Base-by-base conservation (phyloP, 116 monocot species). In the Papilionanthe hybrid region DNA sequence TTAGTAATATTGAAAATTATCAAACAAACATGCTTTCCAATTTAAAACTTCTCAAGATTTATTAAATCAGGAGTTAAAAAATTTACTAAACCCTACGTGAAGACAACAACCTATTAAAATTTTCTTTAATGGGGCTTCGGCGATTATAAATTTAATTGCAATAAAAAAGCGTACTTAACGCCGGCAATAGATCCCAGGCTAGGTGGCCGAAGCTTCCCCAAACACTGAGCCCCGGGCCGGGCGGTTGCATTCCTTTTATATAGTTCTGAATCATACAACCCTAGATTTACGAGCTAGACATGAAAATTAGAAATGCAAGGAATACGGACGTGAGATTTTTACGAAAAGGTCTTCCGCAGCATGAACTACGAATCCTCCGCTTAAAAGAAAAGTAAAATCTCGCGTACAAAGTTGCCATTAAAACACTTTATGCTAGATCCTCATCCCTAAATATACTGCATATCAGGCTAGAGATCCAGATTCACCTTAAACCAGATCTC, bases 401-500 rank as follows among this genome's bases (percentile, higher is more conserved):
- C 71, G 41, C 1, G 17, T 18, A 17, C 18, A 15, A 11, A 71
- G 5, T 41, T 37, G 12, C 15, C 7, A 71, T 19, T 37, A 6
- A 73, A 8, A 73, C 44, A 73, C 5, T 13, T 44, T 73, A 42
- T 20, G 5, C 1, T 11, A 29, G 71, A 71, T 71, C 71, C 45
- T 19, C n/a, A 43, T 0, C 73, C 22, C 22, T 18, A 23, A 43
- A 7, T 18, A 5, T n/a, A 43, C 72, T 45, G 18, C 43, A 73
- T 2, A 73, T 73, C 42, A 73, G 44, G 45, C 44, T n/a, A 73
- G 44, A 30, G 0, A 44, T 44, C 42, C 42, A 20, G 29, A 73
- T n/a, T 42, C 44, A 73, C 44, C 73, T 73, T 45, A 9, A 73
- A 73, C 20, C 73, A 73, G 22, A 73, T 73, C 73, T 44, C 73